A percentile compares a stretch with the other conserved stretches of the same genome.
These are phyloP conservation scores for Isoetes taiwanensis DNA, from an alignment of 75 land plant genomes.

Conservation along the genomic window DNA sequence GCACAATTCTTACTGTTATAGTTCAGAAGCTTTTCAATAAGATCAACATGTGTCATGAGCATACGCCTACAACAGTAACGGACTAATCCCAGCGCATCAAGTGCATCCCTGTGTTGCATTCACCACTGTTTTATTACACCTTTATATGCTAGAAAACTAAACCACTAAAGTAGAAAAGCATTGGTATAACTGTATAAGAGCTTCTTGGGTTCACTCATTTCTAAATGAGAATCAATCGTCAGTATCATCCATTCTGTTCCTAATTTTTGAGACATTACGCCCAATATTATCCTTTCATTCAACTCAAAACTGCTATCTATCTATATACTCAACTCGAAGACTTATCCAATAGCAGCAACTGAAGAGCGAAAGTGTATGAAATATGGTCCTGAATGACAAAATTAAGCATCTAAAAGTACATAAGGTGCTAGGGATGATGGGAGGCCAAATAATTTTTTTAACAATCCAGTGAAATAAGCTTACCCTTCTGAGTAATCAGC, in stretches of 20 bases:
- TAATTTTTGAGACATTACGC: no score
- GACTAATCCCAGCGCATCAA: conserved; percentile 79
- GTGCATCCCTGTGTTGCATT: conserved; percentile 91
- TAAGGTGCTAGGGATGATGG: neutral
- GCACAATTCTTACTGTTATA: conserved; percentile 97
- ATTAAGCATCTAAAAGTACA: neutral
- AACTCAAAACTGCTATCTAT: no score
- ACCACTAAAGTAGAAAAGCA: no score
- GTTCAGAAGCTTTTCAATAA: conserved; percentile 91
- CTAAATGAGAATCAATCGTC: no score
- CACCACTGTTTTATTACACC: no score
- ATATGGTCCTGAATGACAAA: neutral
- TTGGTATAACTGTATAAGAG: no score
- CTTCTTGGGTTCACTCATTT: no score
- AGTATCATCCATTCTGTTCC: no score
- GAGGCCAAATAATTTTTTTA: neutral
- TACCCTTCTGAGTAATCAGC: conserved; percentile 90
- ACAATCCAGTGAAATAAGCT: conserved; percentile 1
- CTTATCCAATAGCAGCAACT: neutral
- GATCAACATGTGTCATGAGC: conserved; percentile 99
- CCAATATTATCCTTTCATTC: no score
- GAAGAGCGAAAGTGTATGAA: neutral
- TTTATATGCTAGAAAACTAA: no score
- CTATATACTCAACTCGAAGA: no score
- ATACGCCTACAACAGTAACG: conserved; percentile 93